phyloP scores from a whole-genome alignment of 1,139 yeast species.

The Yamadazyma siamensis region DNA sequence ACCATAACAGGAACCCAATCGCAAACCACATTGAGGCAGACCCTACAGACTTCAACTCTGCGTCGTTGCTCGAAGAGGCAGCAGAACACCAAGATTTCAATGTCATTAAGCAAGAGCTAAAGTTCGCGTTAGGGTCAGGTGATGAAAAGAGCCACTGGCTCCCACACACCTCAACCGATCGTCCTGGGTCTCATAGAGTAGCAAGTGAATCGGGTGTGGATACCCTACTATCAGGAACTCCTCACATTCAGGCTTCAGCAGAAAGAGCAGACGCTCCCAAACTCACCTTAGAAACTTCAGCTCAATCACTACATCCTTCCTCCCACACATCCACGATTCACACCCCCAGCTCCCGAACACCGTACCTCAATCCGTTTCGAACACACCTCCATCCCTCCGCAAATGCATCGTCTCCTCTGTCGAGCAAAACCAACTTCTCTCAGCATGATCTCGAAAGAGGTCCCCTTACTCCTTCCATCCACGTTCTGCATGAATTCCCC shows the following conservation, averaged over 20 bases:
- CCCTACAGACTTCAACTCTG: slow-evolving; percentile 3
- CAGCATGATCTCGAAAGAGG: slow-evolving; percentile 12
- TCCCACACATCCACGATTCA: neutral
- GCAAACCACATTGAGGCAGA: slow-evolving; percentile 1
- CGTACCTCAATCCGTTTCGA: slow-evolving; percentile 6
- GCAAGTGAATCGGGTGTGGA: neutral
- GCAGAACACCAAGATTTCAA: slow-evolving; percentile 29
- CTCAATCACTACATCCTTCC: neutral
- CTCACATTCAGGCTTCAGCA: neutral
- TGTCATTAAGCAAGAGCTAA: slow-evolving; percentile 35
- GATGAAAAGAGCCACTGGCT: slow-evolving; percentile 29
- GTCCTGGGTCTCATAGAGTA: neutral
- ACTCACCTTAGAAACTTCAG: neutral
- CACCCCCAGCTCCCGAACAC: too few relatives aligned
- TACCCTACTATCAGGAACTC: too few relatives aligned
- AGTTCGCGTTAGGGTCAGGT: slow-evolving; percentile 34
- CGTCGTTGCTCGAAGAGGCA: slow-evolving; percentile 19
- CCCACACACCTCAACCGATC: slow-evolving; percentile 11
- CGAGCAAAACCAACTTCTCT: slow-evolving; percentile 5
- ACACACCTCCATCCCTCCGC: slow-evolving; percentile 4
- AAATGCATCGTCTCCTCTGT: slow-evolving; percentile 8
- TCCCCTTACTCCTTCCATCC: slow-evolving; percentile 8
- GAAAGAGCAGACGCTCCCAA: neutral
- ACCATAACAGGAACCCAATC: slow-evolving; percentile 1
- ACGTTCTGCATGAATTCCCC: slow-evolving; percentile 9